Evolutionary conservation across 73 alveolate genomes (phyloP), one percentile per base, ranked within the genome.

Genomic region (Paramecium biaurelia): DNA sequence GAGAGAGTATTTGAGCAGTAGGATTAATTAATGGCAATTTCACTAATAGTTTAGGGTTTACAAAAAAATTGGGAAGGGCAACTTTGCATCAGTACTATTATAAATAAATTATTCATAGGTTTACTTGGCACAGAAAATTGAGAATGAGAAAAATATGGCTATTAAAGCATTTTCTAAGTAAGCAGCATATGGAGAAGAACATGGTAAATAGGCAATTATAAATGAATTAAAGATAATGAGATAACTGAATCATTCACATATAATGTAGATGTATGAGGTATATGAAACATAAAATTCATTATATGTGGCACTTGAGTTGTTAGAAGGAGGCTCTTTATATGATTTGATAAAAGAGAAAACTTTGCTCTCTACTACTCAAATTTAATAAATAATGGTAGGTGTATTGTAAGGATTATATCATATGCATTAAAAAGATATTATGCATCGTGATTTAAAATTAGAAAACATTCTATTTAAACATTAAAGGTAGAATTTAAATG

Each of bases 161-260:
- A 63, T 89, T 15, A 89, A 89, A 57, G 94, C 92, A 43, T 89
- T 89, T 82, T 70, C 92, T 26, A 89, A 89, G 74, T 76, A 67
- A 70, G 94, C 70, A 6, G 94, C 94, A 11, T 89, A 70, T 72
- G 76, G 26, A 30, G 70, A 89, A 70, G 94, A 89, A 37, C 28
- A 89, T 43, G 94, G 94, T 5, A 89, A 89, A 82, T 58, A 70
- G 32, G 87, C 47, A 3, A 88, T 34, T 18, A 0, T 43, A 23
- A 79, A 79, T 47, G 90, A 79, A 45, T 24, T 79, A 12, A 5
- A 21, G 7, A 43, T 79, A 10, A 79, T 79, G 90, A 79, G 90
- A 79, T 38, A 79, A 26, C 26, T 79, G n/a, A 41, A 79, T 79
- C 21, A 38, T 23, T 23, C 35, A 18, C 90, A 79, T 23, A 58